Conservation (phyloP, 2,329 filamentous ascomycete genomes). For the Aureobasidium vineae region DNA sequence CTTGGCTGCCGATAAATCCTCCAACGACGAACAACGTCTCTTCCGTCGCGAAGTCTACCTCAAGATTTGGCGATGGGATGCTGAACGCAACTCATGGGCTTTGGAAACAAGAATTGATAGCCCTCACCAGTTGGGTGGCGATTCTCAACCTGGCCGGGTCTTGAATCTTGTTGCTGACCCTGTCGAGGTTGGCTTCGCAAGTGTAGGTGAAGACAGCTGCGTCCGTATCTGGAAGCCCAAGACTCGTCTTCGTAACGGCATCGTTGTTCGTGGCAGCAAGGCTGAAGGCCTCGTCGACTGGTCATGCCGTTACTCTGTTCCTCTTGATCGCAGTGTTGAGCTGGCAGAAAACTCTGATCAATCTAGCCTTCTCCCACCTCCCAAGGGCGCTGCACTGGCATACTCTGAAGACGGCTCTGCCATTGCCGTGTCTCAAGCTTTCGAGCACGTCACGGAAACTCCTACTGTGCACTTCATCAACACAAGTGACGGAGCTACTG, state of each 20-base stretch:
- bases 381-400: constrained; percentile 62
- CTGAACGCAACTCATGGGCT: constrained; percentile 58
- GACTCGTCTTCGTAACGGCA: constrained; percentile 65
- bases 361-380: constrained; percentile 1
- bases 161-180: constrained; percentile 73
- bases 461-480: constrained; percentile 75
- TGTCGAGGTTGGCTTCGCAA: constrained; percentile 69
- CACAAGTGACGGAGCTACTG: constrained; percentile 63
- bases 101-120: constrained; percentile 79
- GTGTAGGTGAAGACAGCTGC: constrained; percentile 74
- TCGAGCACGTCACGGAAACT: constrained; percentile 48
- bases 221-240: constrained; percentile 81
- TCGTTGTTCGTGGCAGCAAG: constrained; percentile 59
- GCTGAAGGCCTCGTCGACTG: constrained; percentile 67
- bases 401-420: constrained; percentile 85
- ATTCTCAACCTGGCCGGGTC: constrained; percentile 53
- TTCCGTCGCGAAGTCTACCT: constrained; percentile 70
- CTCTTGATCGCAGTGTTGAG: constrained; percentile 37
- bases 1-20: constrained; percentile 46
- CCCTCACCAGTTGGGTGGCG: constrained; percentile 63
- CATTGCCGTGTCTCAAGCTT: constrained; percentile 60
- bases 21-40: constrained; percentile 44
- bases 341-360: constrained; percentile 14
- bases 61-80: constrained; percentile 81
- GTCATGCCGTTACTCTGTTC: constrained; percentile 57